Conservation (phyloP, 2,329 filamentous ascomycete species). For the Parafenestella ontariensis region DNA sequence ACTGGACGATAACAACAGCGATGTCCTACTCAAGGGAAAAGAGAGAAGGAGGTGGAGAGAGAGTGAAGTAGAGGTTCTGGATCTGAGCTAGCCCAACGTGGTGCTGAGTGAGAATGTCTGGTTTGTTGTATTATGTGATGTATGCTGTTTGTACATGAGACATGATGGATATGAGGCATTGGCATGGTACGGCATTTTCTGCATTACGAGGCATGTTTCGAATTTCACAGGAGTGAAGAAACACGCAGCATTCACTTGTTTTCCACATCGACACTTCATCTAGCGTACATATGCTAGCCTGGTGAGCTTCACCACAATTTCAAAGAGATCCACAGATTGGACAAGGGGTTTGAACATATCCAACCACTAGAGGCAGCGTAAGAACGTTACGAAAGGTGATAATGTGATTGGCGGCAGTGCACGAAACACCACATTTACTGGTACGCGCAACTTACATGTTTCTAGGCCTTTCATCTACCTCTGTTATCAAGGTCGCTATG, state of each 20-base stretch:
- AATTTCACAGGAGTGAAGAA: neutral
- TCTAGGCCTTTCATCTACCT: neutral
- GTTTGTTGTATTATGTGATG: neutral
- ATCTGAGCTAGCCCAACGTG: constrained; percentile 20
- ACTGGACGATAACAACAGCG: neutral
- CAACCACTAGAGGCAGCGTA: too few relatives aligned
- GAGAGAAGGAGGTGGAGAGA: constrained; percentile 43
- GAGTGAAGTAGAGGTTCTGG: constrained; percentile 46
- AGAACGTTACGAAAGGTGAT: too few relatives aligned
- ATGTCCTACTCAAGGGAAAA: constrained; percentile 25
- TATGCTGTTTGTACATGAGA: neutral
- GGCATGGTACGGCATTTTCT: neutral
- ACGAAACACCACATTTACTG: neutral
- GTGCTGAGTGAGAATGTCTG: neutral
- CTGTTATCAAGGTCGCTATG: neutral
- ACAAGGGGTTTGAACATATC: too few relatives aligned
- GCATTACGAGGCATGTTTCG: neutral
- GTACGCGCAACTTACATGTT: neutral
- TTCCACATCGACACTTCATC: too few relatives aligned
- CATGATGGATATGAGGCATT: neutral
- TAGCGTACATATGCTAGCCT: too few relatives aligned
- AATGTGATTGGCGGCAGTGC: neutral
- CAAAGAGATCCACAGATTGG: too few relatives aligned
- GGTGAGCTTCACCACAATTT: too few relatives aligned
- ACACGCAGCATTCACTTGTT: too few relatives aligned